Percentiles rank a stretch among this genome's conserved stretches.
These are phyloP conservation scores for Citrus reticulata DNA, from an alignment of 345 rosid genomes.

Conservation along the genomic window DNA sequence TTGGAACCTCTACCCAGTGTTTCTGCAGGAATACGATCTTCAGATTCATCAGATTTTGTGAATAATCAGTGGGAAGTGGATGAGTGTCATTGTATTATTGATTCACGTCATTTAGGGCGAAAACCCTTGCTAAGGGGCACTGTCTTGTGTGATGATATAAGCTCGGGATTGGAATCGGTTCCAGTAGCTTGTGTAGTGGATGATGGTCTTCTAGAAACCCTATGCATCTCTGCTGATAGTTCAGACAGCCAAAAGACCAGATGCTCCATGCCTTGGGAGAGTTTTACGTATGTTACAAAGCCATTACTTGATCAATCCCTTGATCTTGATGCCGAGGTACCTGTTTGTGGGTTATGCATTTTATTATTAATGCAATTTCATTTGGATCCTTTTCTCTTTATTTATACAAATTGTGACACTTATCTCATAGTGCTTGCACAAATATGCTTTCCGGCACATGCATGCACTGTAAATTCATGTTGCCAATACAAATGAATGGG, in stretches of 20 bases:
- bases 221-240: conserved; percentile 20
- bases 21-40: conserved; percentile 15
- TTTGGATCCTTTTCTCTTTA: not conserved
- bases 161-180: conserved; percentile 77
- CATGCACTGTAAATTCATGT: not conserved
- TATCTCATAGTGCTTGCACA: not conserved
- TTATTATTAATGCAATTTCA: conserved; percentile 1
- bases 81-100: conserved; percentile 80
- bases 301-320: conserved; percentile 51
- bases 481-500: not conserved
- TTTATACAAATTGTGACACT: not conserved
- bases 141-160: conserved; percentile 74
- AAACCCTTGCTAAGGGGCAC: conserved; percentile 38
- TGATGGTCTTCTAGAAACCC: conserved; percentile 45
- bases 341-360: conserved; percentile 14
- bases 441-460: not conserved
- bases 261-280: conserved; percentile 68
- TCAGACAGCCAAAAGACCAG: conserved; percentile 26
- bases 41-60: conserved; percentile 24
- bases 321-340: conserved; percentile 60
- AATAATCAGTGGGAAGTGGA: conserved; percentile 61
- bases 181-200: conserved; percentile 75
- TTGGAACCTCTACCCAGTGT: conserved; percentile 40
- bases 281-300: conserved; percentile 63
- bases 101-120: conserved; percentile 48